Evolutionary conservation across 257 asterid species (phyloP).

Genomic region (Capsicum rhomboideum): DNA sequence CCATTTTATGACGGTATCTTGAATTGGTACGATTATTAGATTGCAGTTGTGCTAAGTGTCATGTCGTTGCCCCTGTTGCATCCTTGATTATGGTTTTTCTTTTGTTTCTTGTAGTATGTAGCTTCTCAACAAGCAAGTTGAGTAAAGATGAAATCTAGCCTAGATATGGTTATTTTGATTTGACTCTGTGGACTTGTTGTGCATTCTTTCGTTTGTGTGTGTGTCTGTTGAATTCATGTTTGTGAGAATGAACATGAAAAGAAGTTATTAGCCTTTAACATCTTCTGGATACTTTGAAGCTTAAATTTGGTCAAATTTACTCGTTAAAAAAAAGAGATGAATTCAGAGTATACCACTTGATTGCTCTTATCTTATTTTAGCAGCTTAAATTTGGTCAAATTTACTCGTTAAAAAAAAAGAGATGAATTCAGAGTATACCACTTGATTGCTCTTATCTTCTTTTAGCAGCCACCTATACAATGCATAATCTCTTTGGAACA

Average conservation of each 20-base stretch:
- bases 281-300: not conserved
- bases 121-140: not conserved
- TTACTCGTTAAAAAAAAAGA: not conserved
- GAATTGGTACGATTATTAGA: not conserved
- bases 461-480: not conserved
- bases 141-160: not conserved
- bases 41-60: not conserved
- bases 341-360: not conserved
- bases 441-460: not conserved
- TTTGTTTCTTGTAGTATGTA: not conserved
- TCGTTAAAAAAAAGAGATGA: not conserved
- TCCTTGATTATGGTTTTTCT: not conserved
- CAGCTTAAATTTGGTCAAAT: not conserved
- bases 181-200: not conserved
- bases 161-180: not conserved
- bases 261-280: not conserved
- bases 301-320: not conserved
- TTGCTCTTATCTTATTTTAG: not conserved
- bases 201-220: not conserved
- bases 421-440: not conserved
- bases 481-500: not conserved
- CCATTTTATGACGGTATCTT: not conserved
- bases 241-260: not conserved
- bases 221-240: not conserved
- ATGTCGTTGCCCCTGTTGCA: not conserved